Conservation (phyloP, 1,139 yeast genomes). For the Saccharomycopsis phalli region DNA sequence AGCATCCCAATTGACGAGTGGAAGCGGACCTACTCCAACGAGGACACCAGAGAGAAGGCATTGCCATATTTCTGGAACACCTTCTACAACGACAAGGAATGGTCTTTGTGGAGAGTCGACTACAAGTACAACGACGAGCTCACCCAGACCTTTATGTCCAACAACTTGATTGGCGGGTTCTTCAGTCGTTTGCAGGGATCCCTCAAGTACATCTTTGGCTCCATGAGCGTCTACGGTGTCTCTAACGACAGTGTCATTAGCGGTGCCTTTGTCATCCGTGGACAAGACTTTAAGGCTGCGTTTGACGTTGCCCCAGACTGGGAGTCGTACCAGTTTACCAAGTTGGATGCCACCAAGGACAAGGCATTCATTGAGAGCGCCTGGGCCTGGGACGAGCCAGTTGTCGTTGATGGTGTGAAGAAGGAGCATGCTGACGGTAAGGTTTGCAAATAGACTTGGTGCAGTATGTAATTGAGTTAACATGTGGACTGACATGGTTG, state of each 20-base stretch:
- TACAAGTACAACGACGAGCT: slow-evolving; percentile 98
- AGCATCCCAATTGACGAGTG: slow-evolving; percentile 78
- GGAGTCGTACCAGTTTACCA: slow-evolving; percentile 72
- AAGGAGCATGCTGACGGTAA: slow-evolving; percentile 75
- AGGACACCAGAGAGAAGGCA: slow-evolving; percentile 91
- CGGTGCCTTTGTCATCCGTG: slow-evolving; percentile 93
- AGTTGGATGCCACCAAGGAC: slow-evolving; percentile 63
- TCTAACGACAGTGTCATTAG: slow-evolving; percentile 97
- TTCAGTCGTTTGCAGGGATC: slow-evolving; percentile 92
- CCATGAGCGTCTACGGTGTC: slow-evolving; percentile 93
- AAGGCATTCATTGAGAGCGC: slow-evolving; percentile 61
- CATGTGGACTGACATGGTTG: too few relatives aligned
- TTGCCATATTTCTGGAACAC: slow-evolving; percentile 97
- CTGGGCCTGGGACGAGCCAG: slow-evolving; percentile 85
- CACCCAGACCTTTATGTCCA: slow-evolving; percentile 95
- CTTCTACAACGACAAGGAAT: slow-evolving; percentile 84
- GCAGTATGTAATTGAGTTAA: slow-evolving; percentile 7
- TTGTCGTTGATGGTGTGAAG: slow-evolving; percentile 52
- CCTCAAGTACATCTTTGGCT: slow-evolving; percentile 89
- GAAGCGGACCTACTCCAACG: slow-evolving; percentile 96
- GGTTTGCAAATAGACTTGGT: slow-evolving; percentile 56
- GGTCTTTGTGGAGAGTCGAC: slow-evolving; percentile 92
- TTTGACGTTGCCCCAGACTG: slow-evolving; percentile 99
- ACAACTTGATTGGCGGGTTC: slow-evolving; percentile 97
- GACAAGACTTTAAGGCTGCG: slow-evolving; percentile 85